Evolutionary conservation across 176 grass and related monocot genomes (phyloP), one percentile per base, ranked within the genome.

Genomic region (Carex pumila): DNA sequence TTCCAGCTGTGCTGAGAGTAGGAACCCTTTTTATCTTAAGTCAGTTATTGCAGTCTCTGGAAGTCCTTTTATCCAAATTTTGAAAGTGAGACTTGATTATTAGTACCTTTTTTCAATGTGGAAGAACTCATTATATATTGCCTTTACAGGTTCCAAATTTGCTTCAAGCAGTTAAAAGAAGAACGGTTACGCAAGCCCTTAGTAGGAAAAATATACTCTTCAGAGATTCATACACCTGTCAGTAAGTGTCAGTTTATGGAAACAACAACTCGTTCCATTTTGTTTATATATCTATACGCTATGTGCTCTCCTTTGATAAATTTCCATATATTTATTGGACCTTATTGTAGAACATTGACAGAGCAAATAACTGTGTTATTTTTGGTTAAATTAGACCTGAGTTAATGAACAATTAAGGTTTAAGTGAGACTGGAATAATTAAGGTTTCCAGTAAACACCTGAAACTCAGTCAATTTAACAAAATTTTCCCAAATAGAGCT

Each of bases 201-300:
- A 95, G 96, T 85, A 89, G 95, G 15, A 98, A 95, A 88, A 98
- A 87, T 75, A 90, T 98, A 79, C 83, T 98, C 83, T 98, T 86
- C 83, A 93, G 93, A 81, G 95, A 98, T 87, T 92, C 80, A 54
- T 98, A 91, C 66, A 95, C 80, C 85, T 98, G 93, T 79, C 95
- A 95, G 95, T 98, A 93, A 98, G 95, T 91, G 63, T 47, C 70
- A 25, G 5, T 37, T 91, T 66, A 60, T 22, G 61, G 56, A 66
- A 8, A 61, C 6, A 62, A 41, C 13, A 36, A 82, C 75, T 74
- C 0, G 57, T 84, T 56, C 15, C 18, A 81, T 18, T 81, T 81
- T 37, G 30, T 61, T 81, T 14, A 18, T 81, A 3, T 34, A 58
- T 55, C 49, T 10, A 55, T 15, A 39, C 4, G 25, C 13, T 57